A percentile compares a stretch with the other conserved stretches of the same genome.
These are phyloP conservation scores for Podospora tetraspora DNA, from an alignment of 495 filamentous ascomycete species.

Conservation along the genomic window DNA sequence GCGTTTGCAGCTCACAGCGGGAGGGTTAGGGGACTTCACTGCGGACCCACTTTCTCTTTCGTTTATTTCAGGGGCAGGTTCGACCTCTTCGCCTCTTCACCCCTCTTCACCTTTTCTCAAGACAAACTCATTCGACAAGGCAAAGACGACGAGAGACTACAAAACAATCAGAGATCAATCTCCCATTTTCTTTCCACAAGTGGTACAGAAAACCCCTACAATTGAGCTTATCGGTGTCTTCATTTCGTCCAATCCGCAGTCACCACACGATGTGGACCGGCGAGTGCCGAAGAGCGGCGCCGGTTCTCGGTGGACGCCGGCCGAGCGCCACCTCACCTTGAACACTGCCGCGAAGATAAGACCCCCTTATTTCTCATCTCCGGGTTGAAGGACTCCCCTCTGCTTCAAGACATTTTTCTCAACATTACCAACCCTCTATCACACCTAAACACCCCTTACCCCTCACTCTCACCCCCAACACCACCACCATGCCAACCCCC, in stretches of 20 bases:
- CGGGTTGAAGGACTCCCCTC: not conserved
- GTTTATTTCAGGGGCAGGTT: not conserved
- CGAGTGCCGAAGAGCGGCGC: slow-evolving; percentile 12
- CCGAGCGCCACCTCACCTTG: not conserved
- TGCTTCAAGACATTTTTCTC: not conserved
- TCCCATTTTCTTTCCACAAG: not conserved
- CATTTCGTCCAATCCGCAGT: not conserved
- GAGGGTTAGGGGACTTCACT: not conserved
- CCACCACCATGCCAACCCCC: slow-evolving; percentile 14
- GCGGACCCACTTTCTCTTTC: not conserved
- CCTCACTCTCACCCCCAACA: not conserved
- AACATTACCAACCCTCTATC: not conserved
- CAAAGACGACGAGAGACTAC: not conserved
- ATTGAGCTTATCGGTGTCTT: not conserved
- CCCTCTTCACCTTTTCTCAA: not conserved
- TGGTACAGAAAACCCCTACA: not conserved
- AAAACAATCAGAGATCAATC: not conserved
- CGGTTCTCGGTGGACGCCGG: slow-evolving; percentile 12
- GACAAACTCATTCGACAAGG: not conserved
- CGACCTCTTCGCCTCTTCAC: not conserved
- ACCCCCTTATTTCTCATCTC: not conserved
- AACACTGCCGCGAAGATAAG: not conserved
- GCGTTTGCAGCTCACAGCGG: not conserved
- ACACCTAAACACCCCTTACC: not conserved
- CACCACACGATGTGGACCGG: slow-evolving; percentile 1